Conservation (phyloP, 73 alveolate genomes). For the Blepharisma stoltei region DNA sequence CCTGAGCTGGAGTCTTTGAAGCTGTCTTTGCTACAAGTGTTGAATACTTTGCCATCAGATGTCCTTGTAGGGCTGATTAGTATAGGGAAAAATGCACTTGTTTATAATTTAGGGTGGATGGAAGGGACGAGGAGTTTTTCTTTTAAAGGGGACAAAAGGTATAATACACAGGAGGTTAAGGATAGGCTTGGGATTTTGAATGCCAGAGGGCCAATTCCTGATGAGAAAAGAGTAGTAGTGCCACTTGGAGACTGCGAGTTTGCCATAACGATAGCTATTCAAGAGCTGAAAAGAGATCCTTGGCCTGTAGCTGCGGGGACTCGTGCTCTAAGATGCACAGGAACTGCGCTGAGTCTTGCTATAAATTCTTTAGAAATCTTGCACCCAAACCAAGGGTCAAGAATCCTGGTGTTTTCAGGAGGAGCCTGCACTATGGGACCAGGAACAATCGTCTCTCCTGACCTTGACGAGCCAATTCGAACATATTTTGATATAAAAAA, state of each 20-base stretch:
- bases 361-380: constrained; percentile 58
- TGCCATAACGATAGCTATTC: constrained; percentile 94
- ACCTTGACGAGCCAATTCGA: constrained; percentile 76
- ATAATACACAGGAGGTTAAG: constrained; percentile 74
- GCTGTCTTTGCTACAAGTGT: constrained; percentile 87
- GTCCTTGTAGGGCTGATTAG: constrained; percentile 98
- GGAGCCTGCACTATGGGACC: constrained; percentile 98
- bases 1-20: constrained; percentile 97
- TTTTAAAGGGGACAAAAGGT: constrained; percentile 87
- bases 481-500: constrained; percentile 43
- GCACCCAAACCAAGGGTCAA: constrained; percentile 18
- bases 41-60: constrained; percentile 92
- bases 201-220: background rate
- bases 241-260: constrained; percentile 96
- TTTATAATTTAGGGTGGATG: constrained; percentile 91
- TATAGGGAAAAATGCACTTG: constrained; percentile 94
- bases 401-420: constrained; percentile 47
- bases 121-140: constrained; percentile 92
- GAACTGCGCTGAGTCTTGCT: constrained; percentile 92
- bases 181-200: constrained; percentile 18
- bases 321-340: constrained; percentile 91
- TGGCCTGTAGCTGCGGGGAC: constrained; percentile 94
- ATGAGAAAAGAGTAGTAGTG: constrained; percentile 67
- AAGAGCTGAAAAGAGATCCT: constrained; percentile 98
- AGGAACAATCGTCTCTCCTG: constrained; percentile 90